phyloP scores from a whole-genome alignment of 441 rosid genomes.

The Adansonia madagascariensis region DNA sequence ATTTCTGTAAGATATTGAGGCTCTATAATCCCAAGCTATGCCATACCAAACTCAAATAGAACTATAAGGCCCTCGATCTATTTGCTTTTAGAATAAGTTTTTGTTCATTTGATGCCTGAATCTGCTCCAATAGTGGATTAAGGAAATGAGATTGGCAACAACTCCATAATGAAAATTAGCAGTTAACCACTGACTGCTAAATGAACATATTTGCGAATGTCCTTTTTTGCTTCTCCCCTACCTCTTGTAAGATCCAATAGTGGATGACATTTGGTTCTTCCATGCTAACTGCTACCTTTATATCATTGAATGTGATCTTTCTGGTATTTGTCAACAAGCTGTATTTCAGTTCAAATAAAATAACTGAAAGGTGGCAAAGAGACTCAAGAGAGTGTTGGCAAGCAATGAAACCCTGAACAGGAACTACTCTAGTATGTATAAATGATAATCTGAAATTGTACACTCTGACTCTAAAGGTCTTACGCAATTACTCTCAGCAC shows the following conservation, averaged over 20 bases:
- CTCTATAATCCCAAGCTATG: neutral
- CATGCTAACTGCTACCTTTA: neutral
- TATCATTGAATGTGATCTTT: neutral
- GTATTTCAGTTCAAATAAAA: neutral
- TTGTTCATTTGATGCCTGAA: neutral
- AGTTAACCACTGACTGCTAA: neutral
- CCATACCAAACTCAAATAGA: neutral
- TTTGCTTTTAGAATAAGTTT: neutral
- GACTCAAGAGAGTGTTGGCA: neutral
- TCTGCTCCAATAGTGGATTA: neutral
- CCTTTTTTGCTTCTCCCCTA: too few relatives aligned
- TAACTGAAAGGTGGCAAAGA: neutral
- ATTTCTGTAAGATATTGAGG: neutral
- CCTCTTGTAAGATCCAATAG: neutral
- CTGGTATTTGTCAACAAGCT: neutral
- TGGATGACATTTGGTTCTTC: neutral
- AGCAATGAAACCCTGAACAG: neutral
- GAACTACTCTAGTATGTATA: slow-evolving; percentile 18
- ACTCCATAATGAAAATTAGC: neutral
- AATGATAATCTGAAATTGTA: neutral
- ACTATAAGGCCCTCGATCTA: neutral
- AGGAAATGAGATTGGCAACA: neutral
- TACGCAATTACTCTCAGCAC: neutral
- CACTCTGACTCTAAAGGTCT: neutral
- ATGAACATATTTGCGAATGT: too few relatives aligned